A percentile compares a stretch with the other conserved stretches of the same genome.
Conservation (phyloP, 768 basidiomycete species). For the Chalciporus chontae region DNA sequence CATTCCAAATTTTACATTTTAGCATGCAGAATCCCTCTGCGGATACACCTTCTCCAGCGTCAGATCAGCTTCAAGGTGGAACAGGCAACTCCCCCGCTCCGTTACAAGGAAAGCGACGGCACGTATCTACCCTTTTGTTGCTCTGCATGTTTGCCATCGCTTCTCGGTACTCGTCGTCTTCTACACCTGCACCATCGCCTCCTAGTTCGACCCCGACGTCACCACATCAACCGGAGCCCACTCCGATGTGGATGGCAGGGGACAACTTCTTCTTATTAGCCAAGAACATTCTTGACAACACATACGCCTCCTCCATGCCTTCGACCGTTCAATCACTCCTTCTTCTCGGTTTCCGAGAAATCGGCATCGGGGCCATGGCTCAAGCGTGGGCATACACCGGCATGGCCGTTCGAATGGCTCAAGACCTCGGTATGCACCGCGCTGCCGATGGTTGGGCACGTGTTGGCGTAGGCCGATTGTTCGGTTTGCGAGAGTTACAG, state of each 20-base stretch:
- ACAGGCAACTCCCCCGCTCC: slow-evolving; percentile 31
- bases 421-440: slow-evolving; percentile 82
- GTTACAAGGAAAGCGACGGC: slow-evolving; percentile 40
- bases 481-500: slow-evolving; percentile 58
- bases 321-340: slow-evolving; percentile 78
- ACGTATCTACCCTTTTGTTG: slow-evolving; percentile 62
- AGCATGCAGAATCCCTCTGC: slow-evolving; percentile 26
- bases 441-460: slow-evolving; percentile 76
- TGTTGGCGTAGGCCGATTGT: slow-evolving; percentile 53
- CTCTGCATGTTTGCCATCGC: slow-evolving; percentile 84
- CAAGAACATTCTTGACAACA: slow-evolving; percentile 59
- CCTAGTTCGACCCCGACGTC: slow-evolving; percentile 30
- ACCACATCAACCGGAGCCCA: slow-evolving; percentile 40
- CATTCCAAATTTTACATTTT: background rate
- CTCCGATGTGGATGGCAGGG: slow-evolving; percentile 79
- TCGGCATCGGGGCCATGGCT: slow-evolving; percentile 87
- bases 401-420: slow-evolving; percentile 91
- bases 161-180: slow-evolving; percentile 56
- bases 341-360: slow-evolving; percentile 79
- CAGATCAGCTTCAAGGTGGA: slow-evolving; percentile 15
- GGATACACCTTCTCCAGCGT: slow-evolving; percentile 32
- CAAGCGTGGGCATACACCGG: slow-evolving; percentile 84
- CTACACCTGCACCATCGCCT: slow-evolving; percentile 24
- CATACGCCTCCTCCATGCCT: slow-evolving; percentile 68
- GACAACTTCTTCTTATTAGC: slow-evolving; percentile 68